Conservation (phyloP, 139 green algal genomes). For the Yamagishiella unicocca region DNA sequence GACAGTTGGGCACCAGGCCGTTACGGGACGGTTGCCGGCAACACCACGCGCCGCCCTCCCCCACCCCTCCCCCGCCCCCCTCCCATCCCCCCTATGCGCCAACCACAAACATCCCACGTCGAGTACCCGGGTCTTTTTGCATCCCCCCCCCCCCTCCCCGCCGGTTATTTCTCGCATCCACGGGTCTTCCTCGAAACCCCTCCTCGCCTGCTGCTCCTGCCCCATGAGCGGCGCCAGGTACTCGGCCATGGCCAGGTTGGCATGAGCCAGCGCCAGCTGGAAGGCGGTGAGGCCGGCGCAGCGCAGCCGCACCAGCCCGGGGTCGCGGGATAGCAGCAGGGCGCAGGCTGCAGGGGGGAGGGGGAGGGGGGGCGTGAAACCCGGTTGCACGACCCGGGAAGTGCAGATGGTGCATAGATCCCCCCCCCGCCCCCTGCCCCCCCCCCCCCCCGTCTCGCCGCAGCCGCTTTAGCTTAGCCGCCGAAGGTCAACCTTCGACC, state of each 20-base stretch:
- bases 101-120: no score
- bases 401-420: no score
- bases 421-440: no score
- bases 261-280: slow-evolving; percentile 13
- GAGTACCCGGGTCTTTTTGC: no score
- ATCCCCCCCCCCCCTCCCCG: neutral
- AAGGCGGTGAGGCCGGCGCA: neutral
- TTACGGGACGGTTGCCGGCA: neutral
- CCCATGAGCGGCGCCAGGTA: slow-evolving; percentile 34
- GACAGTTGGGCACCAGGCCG: no score
- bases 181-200: neutral
- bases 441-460: no score
- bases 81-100: neutral
- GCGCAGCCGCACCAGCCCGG: slow-evolving; percentile 9
- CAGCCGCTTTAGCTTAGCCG: no score
- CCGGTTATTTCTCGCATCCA: neutral
- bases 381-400: no score
- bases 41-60: neutral
- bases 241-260: slow-evolving; percentile 31
- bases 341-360: slow-evolving; percentile 8
- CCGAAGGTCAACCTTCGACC: no score
- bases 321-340: slow-evolving; percentile 26
- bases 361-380: neutral
- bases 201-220: slow-evolving; percentile 9
- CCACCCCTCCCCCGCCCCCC: neutral